Percentiles rank a stretch among this genome's conserved stretches.
phyloP scores from a whole-genome alignment of 1,139 yeast species.

The Geotrichum aggregatum region DNA sequence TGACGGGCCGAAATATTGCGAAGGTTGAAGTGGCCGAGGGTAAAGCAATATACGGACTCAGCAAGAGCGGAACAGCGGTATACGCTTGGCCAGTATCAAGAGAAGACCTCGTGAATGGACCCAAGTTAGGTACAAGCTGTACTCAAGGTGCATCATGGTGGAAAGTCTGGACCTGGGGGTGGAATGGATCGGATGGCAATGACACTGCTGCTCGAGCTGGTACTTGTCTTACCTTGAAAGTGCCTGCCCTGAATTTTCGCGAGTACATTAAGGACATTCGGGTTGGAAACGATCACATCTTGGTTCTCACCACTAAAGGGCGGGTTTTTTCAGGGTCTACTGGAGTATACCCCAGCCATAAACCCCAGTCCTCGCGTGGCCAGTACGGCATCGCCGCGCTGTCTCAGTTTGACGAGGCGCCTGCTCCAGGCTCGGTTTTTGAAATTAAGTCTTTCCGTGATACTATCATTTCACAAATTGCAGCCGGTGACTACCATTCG shows the following conservation, averaged over 20 bases:
- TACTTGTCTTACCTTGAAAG: slow-evolving; percentile 21
- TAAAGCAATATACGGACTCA: slow-evolving; percentile 53
- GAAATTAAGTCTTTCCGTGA: slow-evolving; percentile 36
- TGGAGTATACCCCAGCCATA: slow-evolving; percentile 34
- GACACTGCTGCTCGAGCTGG: slow-evolving; percentile 12
- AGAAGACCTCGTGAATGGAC: slow-evolving; percentile 15
- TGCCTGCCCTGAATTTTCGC: slow-evolving; percentile 36
- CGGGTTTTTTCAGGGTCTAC: slow-evolving; percentile 62
- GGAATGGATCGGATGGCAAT: not conserved
- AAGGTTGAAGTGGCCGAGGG: slow-evolving; percentile 52
- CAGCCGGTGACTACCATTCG: slow-evolving; percentile 72
- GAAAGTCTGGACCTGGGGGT: slow-evolving; percentile 21
- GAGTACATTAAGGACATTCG: slow-evolving; percentile 52
- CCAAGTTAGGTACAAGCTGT: slow-evolving; percentile 8
- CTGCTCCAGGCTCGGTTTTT: slow-evolving; percentile 43
- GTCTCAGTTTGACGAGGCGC: slow-evolving; percentile 58
- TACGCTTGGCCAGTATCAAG: slow-evolving; percentile 24
- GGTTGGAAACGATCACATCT: slow-evolving; percentile 64
- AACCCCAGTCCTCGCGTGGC: slow-evolving; percentile 51
- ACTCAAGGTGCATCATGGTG: slow-evolving; percentile 15
- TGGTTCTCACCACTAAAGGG: slow-evolving; percentile 59
- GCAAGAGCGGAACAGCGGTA: slow-evolving; percentile 43
- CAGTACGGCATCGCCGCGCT: slow-evolving; percentile 76
- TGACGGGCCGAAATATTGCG: slow-evolving; percentile 46
- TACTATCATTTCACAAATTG: slow-evolving; percentile 49